Evolutionary conservation across 257 asterid genomes (phyloP).

Genomic region (Striga asiatica): DNA sequence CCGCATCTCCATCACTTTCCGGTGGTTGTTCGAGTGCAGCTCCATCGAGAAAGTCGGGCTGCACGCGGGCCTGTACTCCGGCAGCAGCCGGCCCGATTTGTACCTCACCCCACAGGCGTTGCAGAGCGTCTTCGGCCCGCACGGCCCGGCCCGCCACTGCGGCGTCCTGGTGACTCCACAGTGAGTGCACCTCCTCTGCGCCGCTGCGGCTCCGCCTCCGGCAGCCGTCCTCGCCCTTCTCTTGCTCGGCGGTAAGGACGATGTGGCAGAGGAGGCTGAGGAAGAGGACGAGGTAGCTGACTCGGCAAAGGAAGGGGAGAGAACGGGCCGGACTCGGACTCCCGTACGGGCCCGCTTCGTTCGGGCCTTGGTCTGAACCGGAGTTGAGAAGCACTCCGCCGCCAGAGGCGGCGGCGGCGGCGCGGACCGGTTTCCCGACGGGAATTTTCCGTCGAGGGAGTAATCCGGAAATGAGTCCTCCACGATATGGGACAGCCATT

Average conservation of each 20-base stretch:
- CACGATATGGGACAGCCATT: conserved; percentile 81
- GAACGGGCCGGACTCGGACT: conserved; percentile 53
- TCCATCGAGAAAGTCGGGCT: conserved; percentile 82
- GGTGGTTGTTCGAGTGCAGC: conserved; percentile 81
- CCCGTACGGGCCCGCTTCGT: conserved; percentile 66
- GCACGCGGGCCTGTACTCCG: conserved; percentile 85
- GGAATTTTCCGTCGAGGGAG: conserved; percentile 36
- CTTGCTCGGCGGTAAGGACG: conserved; percentile 25
- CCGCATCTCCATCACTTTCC: conserved; percentile 76
- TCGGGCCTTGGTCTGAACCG: conserved; percentile 83
- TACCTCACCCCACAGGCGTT: too few species aligned
- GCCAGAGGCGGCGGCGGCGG: conserved; percentile 21
- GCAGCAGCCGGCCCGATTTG: conserved; percentile 83
- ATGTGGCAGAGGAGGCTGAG: conserved; percentile 35
- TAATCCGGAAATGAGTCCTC: conserved; percentile 61
- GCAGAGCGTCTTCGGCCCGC: too few species aligned
- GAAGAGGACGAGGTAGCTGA: conserved; percentile 57
- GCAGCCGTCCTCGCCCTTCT: conserved; percentile 26
- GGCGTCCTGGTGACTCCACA: too few species aligned
- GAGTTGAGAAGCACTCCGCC: conserved; percentile 33
- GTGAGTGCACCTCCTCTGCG: too few species aligned
- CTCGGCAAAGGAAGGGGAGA: conserved; percentile 49
- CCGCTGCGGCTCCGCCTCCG: conserved; percentile 37
- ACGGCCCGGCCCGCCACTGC: too few species aligned
- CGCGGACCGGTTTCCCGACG: too few species aligned